Evolutionary conservation across 2,329 filamentous ascomycete species (phyloP).

Genomic region (Neoascochyta sp.): DNA sequence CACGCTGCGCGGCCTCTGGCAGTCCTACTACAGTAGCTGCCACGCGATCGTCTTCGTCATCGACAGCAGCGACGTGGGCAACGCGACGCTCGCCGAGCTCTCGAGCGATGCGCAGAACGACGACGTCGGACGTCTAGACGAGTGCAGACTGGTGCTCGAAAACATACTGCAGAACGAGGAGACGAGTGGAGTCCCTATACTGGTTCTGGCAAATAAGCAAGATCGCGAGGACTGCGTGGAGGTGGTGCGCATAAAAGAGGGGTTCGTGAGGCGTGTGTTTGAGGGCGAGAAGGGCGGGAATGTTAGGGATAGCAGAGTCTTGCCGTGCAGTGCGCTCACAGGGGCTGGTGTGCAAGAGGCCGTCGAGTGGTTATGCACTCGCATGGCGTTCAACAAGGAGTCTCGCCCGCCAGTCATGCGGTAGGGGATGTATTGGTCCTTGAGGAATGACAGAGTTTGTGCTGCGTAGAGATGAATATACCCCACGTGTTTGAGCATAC

Average conservation of each 20-base stretch:
- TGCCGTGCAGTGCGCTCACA: constrained; percentile 88
- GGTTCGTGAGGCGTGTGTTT: constrained; percentile 89
- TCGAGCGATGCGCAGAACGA: constrained; percentile 27
- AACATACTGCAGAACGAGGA: constrained; percentile 83
- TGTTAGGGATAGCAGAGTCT: constrained; percentile 83
- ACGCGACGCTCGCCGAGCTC: constrained; percentile 64
- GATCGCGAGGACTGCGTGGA: constrained; percentile 96
- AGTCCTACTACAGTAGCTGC: constrained; percentile 88
- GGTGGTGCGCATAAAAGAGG: constrained; percentile 96
- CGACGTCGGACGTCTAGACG: constrained; percentile 64
- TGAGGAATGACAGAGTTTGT: too few relatives aligned
- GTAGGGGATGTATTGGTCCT: too few relatives aligned
- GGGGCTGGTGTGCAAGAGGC: constrained; percentile 82
- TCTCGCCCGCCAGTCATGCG: constrained; percentile 87
- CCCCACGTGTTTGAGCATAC: too few relatives aligned
- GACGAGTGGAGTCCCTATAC: constrained; percentile 82
- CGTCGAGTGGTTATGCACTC: constrained; percentile 90
- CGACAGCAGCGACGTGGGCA: constrained; percentile 88
- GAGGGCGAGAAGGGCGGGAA: constrained; percentile 85
- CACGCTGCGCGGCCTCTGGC: constrained; percentile 84
- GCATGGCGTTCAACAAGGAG: constrained; percentile 97
- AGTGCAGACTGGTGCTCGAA: constrained; percentile 86
- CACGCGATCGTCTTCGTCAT: constrained; percentile 98
- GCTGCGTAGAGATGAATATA: too few relatives aligned
- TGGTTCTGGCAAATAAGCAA: constrained; percentile 96